Percentiles rank a stretch among this genome's conserved stretches.
Conservation (phyloP, 1,284 basidiomycete species). For the Austroboletus niveus region DNA sequence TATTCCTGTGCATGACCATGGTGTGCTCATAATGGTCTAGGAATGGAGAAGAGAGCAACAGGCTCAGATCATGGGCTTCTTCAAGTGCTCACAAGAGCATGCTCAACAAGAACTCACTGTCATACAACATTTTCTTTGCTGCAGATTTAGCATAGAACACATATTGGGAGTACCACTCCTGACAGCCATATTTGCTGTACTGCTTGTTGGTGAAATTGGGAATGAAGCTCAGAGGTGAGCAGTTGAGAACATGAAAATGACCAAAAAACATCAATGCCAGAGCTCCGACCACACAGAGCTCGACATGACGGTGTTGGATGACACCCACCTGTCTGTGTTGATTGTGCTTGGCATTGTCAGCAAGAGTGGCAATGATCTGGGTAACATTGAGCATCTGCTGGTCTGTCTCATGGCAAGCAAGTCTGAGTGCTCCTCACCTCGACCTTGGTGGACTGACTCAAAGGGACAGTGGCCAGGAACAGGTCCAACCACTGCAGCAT, state of each 20-base stretch:
- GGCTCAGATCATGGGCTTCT: too few relatives aligned
- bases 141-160: constrained; percentile 17
- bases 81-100: too few relatives aligned
- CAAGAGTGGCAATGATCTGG: constrained; percentile 22
- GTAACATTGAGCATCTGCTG: too few relatives aligned
- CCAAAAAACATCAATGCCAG: constrained; percentile 15
- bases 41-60: background rate
- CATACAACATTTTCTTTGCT: constrained; percentile 6
- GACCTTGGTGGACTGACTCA: background rate
- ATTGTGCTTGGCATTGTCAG: constrained; percentile 6
- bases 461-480: background rate
- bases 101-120: background rate
- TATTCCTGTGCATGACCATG: background rate
- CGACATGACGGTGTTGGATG: constrained; percentile 18
- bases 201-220: constrained; percentile 18
- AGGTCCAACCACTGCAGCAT: too few relatives aligned
- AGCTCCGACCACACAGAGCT: constrained; percentile 17
- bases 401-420: too few relatives aligned
- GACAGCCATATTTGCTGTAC: constrained; percentile 20
- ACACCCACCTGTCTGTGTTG: constrained; percentile 28
- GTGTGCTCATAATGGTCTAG: constrained; percentile 1
- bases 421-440: background rate
- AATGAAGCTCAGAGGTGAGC: constrained; percentile 15
- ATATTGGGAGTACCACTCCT: constrained; percentile 24
- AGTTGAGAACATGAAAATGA: constrained; percentile 25